Percentiles rank a stretch among this genome's conserved stretches.
Conservation (phyloP, 768 basidiomycete genomes). For the Hydnomerulius pinastri region DNA sequence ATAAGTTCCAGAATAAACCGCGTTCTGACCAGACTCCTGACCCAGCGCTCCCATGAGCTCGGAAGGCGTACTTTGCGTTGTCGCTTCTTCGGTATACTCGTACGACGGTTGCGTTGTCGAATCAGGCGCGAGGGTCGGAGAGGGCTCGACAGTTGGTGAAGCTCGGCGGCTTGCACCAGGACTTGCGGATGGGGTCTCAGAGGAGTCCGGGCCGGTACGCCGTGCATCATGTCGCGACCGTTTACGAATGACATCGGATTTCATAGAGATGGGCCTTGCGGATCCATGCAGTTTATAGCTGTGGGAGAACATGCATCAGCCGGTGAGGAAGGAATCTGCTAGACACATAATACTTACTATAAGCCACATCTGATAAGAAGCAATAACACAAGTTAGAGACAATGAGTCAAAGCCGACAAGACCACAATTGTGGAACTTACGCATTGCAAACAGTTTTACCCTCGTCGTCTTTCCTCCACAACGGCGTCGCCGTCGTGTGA, state of each 20-base stretch:
- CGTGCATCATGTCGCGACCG: slow-evolving; percentile 82
- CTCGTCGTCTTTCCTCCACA: slow-evolving; percentile 91
- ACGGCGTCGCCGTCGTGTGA: slow-evolving; percentile 84
- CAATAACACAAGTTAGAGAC: neutral
- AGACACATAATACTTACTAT: slow-evolving; percentile 49
- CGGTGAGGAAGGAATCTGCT: neutral
- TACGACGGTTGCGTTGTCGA: slow-evolving; percentile 62
- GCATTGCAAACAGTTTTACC: slow-evolving; percentile 92
- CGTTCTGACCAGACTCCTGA: slow-evolving; percentile 24
- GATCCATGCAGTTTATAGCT: slow-evolving; percentile 85
- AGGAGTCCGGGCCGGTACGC: slow-evolving; percentile 49
- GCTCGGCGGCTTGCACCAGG: slow-evolving; percentile 74
- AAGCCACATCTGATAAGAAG: slow-evolving; percentile 62
- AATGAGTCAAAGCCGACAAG: slow-evolving; percentile 14
- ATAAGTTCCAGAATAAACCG: slow-evolving; percentile 28
- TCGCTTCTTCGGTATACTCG: slow-evolving; percentile 49
- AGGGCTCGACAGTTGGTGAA: slow-evolving; percentile 60
- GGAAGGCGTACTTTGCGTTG: slow-evolving; percentile 43
- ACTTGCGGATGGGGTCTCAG: slow-evolving; percentile 75
- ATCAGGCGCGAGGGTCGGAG: slow-evolving; percentile 71
- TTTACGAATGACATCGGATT: slow-evolving; percentile 87
- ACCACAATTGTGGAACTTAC: slow-evolving; percentile 49
- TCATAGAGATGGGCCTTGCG: slow-evolving; percentile 87
- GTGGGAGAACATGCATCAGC: slow-evolving; percentile 9
- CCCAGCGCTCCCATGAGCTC: slow-evolving; percentile 54